Percentiles rank a stretch among this genome's conserved stretches.
Evolutionary conservation across 2,329 filamentous ascomycete genomes (phyloP).

Genomic region (Colletotrichum somersetense): DNA sequence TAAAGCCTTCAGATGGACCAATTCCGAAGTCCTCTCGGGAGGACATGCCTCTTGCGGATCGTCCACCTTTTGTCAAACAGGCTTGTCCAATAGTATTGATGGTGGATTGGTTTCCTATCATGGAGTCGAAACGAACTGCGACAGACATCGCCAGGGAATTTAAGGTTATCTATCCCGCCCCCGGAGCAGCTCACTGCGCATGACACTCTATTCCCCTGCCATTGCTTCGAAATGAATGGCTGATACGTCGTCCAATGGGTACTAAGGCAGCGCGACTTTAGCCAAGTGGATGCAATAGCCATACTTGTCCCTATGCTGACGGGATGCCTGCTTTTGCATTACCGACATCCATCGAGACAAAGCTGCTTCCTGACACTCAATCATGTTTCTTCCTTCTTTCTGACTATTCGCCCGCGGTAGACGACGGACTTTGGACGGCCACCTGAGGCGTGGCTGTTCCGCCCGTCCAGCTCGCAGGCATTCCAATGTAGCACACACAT

Average conservation of each 20-base stretch:
- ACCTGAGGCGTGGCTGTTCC: too few relatives aligned
- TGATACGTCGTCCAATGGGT: not conserved
- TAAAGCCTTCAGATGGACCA: not conserved
- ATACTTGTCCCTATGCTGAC: not conserved
- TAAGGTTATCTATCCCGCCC: not conserved
- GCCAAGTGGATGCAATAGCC: not conserved
- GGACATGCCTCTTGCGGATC: not conserved
- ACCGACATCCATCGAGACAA: too few relatives aligned
- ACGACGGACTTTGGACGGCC: too few relatives aligned
- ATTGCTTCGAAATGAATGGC: not conserved
- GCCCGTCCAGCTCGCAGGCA: not conserved
- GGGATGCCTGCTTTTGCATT: not conserved
- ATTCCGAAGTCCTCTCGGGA: not conserved
- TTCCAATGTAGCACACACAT: not conserved
- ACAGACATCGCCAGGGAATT: not conserved
- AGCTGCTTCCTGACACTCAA: too few relatives aligned
- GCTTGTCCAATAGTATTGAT: not conserved
- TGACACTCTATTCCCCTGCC: not conserved
- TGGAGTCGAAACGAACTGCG: not conserved
- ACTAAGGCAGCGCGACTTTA: not conserved
- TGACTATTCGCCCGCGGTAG: too few relatives aligned
- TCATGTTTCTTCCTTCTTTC: too few relatives aligned
- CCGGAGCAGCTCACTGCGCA: not conserved
- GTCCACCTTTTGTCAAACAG: not conserved
- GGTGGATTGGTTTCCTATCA: not conserved